Evolutionary conservation across 805 yeast species (phyloP), one percentile per base, ranked within the genome.

Genomic region (Saccharomyces eubayanus): DNA sequence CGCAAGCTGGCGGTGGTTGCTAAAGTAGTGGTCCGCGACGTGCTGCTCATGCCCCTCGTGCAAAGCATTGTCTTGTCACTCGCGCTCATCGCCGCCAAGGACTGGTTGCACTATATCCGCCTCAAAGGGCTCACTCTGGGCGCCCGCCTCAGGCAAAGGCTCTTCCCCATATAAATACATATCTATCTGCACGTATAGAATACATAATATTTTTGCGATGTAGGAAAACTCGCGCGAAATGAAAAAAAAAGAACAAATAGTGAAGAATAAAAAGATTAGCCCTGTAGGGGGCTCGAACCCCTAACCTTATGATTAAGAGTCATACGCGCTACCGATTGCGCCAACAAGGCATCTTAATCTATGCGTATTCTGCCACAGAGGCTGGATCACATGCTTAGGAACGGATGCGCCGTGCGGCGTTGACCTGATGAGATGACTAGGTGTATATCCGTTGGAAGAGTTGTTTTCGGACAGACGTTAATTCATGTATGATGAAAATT

Each of bases 1-100:
- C 21, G 24, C 14, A 48, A 29, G 40, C 3, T 20, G 0, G 55
- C 66, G 0, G 68, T 77, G 1, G 74, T 80, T 5, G 57, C 69
- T 5, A 77, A 77, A 59, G 83, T 82, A 1, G 65, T 81, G 2
- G 46, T 78, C 10, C 75, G 76, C 57, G 84, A 80, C 61, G 78
- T 80, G 50, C 57, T 81, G 3, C 9, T 81, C 24, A 74, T 80
- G 77, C 84, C 85, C 3, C 67, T 81, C 28, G 21, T 81, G 16
- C 84, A 79, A 58, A 83, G 84, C 20, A 68, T 79, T 46, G 40
- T 75, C 16, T 79, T 36, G 24, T 36, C 43, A 10, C 43, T 36
- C 12, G 12, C 6, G 43, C 43, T 36, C 11, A 36, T 36, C 24
- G 43, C 24, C 24, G 43, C 20, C 9, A 36, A 36, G 24, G 43